Conservation (phyloP, 768 basidiomycete genomes). For the Mycena sanguinolenta region DNA sequence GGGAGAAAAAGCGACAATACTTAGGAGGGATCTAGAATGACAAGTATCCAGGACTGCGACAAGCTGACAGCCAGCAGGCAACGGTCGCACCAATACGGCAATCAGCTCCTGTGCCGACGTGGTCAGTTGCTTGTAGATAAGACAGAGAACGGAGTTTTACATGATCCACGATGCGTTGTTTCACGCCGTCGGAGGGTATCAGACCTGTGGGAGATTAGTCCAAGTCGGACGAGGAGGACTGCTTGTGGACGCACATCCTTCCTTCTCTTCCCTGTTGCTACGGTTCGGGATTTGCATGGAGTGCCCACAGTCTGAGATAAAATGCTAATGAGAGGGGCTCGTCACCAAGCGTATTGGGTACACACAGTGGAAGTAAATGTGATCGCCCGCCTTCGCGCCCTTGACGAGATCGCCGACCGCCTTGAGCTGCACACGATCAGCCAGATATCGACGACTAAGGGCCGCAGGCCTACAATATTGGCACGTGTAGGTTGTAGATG, state of each 20-base stretch:
- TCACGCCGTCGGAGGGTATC: slow-evolving; percentile 15
- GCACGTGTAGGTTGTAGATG: background rate
- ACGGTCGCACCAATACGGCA: background rate
- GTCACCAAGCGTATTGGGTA: no score
- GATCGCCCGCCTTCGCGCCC: slow-evolving; percentile 15
- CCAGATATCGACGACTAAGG: background rate
- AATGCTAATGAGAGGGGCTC: no score
- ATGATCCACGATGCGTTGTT: slow-evolving; percentile 11
- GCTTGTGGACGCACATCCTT: background rate
- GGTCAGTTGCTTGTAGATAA: background rate
- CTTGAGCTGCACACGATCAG: slow-evolving; percentile 1
- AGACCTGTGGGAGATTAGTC: slow-evolving; percentile 1
- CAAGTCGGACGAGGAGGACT: background rate
- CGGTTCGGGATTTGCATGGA: slow-evolving; percentile 9
- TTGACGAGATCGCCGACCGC: slow-evolving; percentile 20
- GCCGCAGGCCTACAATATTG: background rate
- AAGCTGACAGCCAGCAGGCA: slow-evolving; percentile 11
- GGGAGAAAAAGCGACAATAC: background rate
- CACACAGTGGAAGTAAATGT: slow-evolving; percentile 6
- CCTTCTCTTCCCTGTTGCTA: background rate
- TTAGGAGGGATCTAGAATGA: slow-evolving; percentile 20
- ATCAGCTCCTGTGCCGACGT: slow-evolving; percentile 3
- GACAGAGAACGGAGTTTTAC: background rate
- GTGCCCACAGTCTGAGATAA: slow-evolving; percentile 6
- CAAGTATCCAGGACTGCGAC: slow-evolving; percentile 24